Percentiles rank a stretch among this genome's conserved stretches.
Conservation (phyloP, 2,329 filamentous ascomycete genomes). For the Apiospora marii region DNA sequence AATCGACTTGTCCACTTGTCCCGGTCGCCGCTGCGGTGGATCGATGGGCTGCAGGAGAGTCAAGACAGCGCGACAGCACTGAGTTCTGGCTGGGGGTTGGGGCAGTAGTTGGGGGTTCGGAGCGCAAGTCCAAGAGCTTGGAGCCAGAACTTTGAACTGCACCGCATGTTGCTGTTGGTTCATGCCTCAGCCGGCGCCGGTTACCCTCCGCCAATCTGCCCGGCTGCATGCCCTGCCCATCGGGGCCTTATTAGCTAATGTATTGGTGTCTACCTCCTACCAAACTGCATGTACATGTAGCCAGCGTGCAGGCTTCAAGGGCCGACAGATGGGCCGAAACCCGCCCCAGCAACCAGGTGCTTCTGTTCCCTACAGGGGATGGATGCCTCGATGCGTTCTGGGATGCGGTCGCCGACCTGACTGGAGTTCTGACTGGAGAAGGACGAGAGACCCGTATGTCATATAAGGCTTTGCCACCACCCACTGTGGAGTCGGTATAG, state of each 20-base stretch:
- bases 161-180: neutral
- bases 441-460: slow-evolving; percentile 7
- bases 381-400: neutral
- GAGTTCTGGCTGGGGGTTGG: neutral
- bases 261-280: no score
- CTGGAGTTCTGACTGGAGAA: neutral
- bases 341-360: neutral
- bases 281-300: neutral
- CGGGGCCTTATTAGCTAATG: neutral
- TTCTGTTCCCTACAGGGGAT: neutral
- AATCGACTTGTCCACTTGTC: neutral
- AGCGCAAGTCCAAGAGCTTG: no score
- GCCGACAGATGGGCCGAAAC: slow-evolving; percentile 11
- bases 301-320: slow-evolving; percentile 8
- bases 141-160: neutral
- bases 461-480: slow-evolving; percentile 19
- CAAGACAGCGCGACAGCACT: neutral
- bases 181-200: neutral
- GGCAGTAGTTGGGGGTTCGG: no score
- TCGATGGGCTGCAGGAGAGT: neutral
- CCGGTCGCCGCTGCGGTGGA: neutral
- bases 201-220: neutral
- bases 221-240: neutral
- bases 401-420: slow-evolving; percentile 1
- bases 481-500: neutral